A percentile compares a stretch with the other conserved stretches of the same genome.
Conservation (phyloP, 164 flowering plant genomes). For the Euptelea pleiosperma region DNA sequence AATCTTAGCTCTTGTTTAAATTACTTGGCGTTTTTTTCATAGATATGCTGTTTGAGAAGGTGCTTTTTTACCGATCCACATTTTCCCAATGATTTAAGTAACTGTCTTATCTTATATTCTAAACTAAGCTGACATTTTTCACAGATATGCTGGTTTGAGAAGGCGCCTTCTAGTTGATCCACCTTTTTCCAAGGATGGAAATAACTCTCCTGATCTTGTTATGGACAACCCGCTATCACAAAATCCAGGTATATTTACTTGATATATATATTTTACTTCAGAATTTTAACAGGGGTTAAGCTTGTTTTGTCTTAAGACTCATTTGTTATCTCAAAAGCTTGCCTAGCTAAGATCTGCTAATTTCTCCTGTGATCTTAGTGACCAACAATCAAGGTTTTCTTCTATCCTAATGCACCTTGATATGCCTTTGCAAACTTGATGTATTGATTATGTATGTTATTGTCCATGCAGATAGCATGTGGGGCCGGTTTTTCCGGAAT, state of each 20-base stretch:
- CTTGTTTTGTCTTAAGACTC: background rate
- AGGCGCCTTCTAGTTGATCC: constrained; percentile 79
- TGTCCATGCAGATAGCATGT: constrained; percentile 76
- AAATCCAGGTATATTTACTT: constrained; percentile 60
- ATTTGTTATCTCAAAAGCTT: background rate
- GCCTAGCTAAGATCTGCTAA: background rate
- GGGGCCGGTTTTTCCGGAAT: constrained; percentile 90
- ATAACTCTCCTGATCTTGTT: constrained; percentile 52
- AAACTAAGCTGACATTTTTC: constrained; percentile 4
- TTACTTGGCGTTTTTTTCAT: too few species aligned
- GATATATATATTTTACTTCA: background rate
- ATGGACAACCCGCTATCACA: constrained; percentile 95
- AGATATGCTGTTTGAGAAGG: too few species aligned
- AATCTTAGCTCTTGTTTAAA: background rate
- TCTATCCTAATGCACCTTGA: too few species aligned
- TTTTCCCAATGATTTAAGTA: too few species aligned
- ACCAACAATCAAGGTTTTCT: background rate
- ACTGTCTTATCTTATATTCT: too few species aligned
- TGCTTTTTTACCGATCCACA: too few species aligned
- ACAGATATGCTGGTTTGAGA: constrained; percentile 81
- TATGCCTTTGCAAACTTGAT: background rate
- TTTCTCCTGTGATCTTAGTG: constrained; percentile 3
- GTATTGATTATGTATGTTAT: background rate
- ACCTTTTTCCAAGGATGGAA: constrained; percentile 56
- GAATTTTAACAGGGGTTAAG: background rate